Conservation (phyloP, 768 basidiomycete species). For the Baorangia bicolor region DNA sequence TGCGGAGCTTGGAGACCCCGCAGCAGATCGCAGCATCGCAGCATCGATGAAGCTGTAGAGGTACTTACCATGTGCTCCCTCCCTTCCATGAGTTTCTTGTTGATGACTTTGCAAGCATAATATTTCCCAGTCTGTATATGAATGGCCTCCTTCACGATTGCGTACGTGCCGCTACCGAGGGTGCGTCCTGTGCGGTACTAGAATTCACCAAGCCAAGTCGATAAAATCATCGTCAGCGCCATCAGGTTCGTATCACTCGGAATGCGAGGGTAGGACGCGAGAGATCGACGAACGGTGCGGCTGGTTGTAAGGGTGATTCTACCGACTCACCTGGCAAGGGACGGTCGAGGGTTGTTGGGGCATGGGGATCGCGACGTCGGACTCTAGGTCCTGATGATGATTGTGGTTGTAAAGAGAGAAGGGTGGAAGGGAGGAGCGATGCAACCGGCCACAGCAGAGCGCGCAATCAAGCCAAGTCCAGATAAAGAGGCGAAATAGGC, state of each 20-base stretch:
- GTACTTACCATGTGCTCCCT: slow-evolving; percentile 90
- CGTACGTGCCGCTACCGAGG: slow-evolving; percentile 90
- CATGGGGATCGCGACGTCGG: slow-evolving; percentile 23
- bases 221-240: slow-evolving; percentile 5
- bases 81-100: slow-evolving; percentile 98
- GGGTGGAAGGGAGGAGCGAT: not conserved
- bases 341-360: slow-evolving; percentile 37
- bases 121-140: slow-evolving; percentile 91
- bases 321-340: slow-evolving; percentile 43
- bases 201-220: not conserved
- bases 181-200: slow-evolving; percentile 89
- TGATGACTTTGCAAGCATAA: slow-evolving; percentile 99
- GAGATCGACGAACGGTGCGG: not conserved
- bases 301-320: not conserved
- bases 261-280: slow-evolving; percentile 2
- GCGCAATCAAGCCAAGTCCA: slow-evolving; percentile 9
- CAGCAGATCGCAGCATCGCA: slow-evolving; percentile 4
- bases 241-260: not conserved
- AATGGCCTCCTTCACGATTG: slow-evolving; percentile 93
- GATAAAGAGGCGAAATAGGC: not conserved
- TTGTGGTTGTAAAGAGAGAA: slow-evolving; percentile 2
- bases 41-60: slow-evolving; percentile 5
- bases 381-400: slow-evolving; percentile 20
- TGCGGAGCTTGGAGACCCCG: not conserved
- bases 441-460: slow-evolving; percentile 13